Evolutionary conservation across 1,139 yeast species (phyloP).

Genomic region (Saccharomyces pastorianus): DNA sequence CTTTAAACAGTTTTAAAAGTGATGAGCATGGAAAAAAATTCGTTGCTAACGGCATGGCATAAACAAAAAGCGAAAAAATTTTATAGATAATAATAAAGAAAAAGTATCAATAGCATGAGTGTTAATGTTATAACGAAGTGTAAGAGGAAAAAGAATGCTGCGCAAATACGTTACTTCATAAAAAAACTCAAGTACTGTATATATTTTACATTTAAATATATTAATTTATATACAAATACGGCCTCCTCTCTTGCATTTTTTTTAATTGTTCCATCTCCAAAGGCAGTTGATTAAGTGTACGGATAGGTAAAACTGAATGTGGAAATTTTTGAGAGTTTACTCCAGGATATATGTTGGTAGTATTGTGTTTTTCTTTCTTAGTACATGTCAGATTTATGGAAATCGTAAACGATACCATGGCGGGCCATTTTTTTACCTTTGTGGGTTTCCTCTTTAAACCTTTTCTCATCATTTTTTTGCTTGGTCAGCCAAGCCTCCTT

Average conservation of each 20-base stretch:
- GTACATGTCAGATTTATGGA: slow-evolving; percentile 45
- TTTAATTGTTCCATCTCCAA: not conserved
- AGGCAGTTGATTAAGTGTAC: not conserved
- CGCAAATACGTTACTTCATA: not conserved
- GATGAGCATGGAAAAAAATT: slow-evolving; percentile 1
- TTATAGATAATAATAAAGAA: not conserved
- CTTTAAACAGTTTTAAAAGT: not conserved
- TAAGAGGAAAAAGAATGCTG: not conserved
- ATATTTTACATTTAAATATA: not conserved
- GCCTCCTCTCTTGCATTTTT: not conserved
- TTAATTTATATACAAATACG: slow-evolving; percentile 1
- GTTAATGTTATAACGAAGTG: not conserved
- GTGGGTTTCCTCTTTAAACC: slow-evolving; percentile 39
- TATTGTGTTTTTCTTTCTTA: slow-evolving; percentile 19
- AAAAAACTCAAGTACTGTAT: not conserved
- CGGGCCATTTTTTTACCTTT: slow-evolving; percentile 43
- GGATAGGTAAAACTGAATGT: not conserved
- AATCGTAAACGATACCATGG: slow-evolving; percentile 52
- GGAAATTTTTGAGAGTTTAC: not conserved
- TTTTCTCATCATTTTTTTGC: slow-evolving; percentile 33
- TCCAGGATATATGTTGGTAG: not conserved
- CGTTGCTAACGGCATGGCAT: not conserved
- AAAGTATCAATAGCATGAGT: not conserved
- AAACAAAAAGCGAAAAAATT: not conserved
- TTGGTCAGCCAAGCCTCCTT: slow-evolving; percentile 49